Evolutionary conservation across 768 basidiomycete species (phyloP).

Genomic region (Boletus sp.): DNA sequence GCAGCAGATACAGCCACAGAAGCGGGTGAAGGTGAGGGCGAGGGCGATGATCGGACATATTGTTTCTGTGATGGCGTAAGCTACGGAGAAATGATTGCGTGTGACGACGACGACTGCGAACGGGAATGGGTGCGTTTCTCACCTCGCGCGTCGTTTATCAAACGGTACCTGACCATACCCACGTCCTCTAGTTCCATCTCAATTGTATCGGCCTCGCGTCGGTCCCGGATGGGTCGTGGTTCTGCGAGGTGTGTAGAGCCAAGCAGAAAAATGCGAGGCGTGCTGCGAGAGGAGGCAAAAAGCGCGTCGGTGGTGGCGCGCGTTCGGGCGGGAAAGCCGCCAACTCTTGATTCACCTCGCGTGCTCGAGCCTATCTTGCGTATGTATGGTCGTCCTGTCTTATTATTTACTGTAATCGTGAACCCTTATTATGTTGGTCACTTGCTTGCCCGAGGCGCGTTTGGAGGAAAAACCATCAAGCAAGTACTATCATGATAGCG

Average conservation of each 20-base stretch:
- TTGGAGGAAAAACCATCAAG: too few species aligned
- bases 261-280: conserved; percentile 53
- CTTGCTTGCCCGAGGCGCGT: too few species aligned
- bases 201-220: conserved; percentile 66
- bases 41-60: conserved; percentile 63
- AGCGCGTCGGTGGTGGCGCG: conserved; percentile 39
- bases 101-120: conserved; percentile 78
- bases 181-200: conserved; percentile 66
- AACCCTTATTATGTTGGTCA: neutral
- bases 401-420: conserved; percentile 27
- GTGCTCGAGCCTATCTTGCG: neutral
- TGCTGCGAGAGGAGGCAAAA: conserved; percentile 52
- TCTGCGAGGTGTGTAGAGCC: conserved; percentile 62
- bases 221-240: conserved; percentile 74
- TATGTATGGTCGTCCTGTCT: conserved; percentile 17
- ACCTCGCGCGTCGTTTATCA: neutral
- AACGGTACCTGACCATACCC: conserved; percentile 12
- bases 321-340: conserved; percentile 31
- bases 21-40: conserved; percentile 52
- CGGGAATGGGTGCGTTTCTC: conserved; percentile 78
- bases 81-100: conserved; percentile 95
- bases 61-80: conserved; percentile 84
- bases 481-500: too few species aligned
- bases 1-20: conserved; percentile 43
- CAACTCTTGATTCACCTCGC: conserved; percentile 22